These are phyloP conservation scores for Aureobasidium musti DNA, from an alignment of 2,329 filamentous ascomycete species.

Conservation along the genomic window DNA sequence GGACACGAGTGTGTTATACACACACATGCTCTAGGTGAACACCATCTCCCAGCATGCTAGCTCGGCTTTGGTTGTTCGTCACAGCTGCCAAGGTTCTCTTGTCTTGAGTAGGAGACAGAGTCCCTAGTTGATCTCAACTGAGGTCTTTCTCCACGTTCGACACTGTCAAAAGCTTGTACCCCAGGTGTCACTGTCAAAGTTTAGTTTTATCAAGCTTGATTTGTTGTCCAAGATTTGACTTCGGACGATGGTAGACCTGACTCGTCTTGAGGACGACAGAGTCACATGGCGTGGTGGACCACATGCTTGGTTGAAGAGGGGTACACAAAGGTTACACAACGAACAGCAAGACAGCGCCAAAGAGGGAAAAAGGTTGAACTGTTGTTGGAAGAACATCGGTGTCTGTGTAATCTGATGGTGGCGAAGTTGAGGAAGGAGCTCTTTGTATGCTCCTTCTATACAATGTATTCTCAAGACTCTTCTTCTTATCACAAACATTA, in stretches of 20 bases:
- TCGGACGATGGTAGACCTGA: not conserved
- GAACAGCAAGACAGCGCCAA: not conserved
- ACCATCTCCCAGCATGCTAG: too few relatives aligned
- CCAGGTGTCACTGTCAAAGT: not conserved
- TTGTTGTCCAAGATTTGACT: not conserved
- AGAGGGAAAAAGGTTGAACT: slow-evolving; percentile 18
- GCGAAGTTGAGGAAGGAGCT: not conserved
- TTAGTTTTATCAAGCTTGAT: not conserved
- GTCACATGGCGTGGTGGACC: slow-evolving; percentile 15
- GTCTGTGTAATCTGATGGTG: slow-evolving; percentile 1
- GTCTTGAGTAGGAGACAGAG: not conserved
- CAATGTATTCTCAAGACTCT: not conserved
- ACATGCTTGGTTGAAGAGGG: not conserved
- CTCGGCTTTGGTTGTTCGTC: not conserved
- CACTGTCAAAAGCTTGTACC: slow-evolving; percentile 1
- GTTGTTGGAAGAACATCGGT: slow-evolving; percentile 7
- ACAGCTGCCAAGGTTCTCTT: not conserved
- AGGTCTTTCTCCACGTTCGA: not conserved
- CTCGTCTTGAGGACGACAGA: not conserved
- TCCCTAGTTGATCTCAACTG: not conserved
- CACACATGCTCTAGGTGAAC: not conserved
- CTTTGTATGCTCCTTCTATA: slow-evolving; percentile 15
- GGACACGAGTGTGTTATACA: not conserved
- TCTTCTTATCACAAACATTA: not conserved
- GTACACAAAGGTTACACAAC: not conserved